These are phyloP conservation scores for Smallanthus sonchifolius DNA, from an alignment of 129 eudicot genomes.

Conservation along the genomic window DNA sequence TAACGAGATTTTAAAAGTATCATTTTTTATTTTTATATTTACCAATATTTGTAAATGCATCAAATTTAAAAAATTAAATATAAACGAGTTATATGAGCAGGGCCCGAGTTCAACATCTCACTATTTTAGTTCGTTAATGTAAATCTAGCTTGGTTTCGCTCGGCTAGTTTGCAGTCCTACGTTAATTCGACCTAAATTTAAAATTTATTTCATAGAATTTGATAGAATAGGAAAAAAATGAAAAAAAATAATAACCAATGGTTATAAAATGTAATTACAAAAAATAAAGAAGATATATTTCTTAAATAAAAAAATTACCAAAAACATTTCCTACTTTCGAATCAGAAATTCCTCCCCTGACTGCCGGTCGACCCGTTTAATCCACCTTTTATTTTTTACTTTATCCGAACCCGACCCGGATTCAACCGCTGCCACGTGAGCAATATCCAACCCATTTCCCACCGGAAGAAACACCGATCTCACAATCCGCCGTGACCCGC, in stretches of 20 bases:
- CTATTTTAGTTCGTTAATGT: too few relatives aligned
- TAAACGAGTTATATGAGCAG: too few relatives aligned
- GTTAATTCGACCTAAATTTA: too few relatives aligned
- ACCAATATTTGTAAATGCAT: too few relatives aligned
- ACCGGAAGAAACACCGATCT: slow-evolving; percentile 69
- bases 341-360: slow-evolving; percentile 60
- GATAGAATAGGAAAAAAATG: not conserved
- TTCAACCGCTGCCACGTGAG: slow-evolving; percentile 53
- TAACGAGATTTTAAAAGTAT: too few relatives aligned
- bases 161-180: too few relatives aligned
- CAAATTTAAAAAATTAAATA: too few relatives aligned
- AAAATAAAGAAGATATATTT: not conserved
- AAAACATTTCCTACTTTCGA: slow-evolving; percentile 19
- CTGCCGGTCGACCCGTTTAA: slow-evolving; percentile 42
- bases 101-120: too few relatives aligned
- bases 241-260: not conserved
- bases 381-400: slow-evolving; percentile 33
- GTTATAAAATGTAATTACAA: slow-evolving; percentile 9
- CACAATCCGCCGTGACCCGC: slow-evolving; percentile 49
- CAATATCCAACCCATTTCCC: slow-evolving; percentile 67
- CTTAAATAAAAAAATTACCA: not conserved
- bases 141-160: too few relatives aligned
- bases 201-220: not conserved
- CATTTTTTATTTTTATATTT: too few relatives aligned
- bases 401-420: slow-evolving; percentile 21